Base-by-base conservation (phyloP, 306 rosid species). In the Astragalus membranaceus region DNA sequence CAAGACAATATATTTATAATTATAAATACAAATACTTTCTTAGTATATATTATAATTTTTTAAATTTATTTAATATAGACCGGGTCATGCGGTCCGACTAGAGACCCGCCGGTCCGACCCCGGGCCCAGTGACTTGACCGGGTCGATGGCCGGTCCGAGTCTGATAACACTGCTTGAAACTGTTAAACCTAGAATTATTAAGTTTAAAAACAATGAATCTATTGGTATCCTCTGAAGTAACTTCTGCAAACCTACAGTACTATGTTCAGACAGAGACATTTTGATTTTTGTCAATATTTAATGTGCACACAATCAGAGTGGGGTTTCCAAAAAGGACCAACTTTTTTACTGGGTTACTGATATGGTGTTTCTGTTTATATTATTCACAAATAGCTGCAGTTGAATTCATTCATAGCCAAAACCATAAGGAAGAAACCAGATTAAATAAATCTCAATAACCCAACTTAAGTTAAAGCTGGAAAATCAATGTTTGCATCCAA, bases 381-480 rank as follows among this genome's bases (percentile, higher is more conserved):
- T 33, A 60, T 15, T 54, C 49, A 54, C 7, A 48, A 33, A 39
- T 67, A 67, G 73, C 53, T 54, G 0, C 48, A 48, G 14, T 62
- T 46, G 15, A 50, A 61, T 13, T 42, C 32, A 41, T 62, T 43
- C 42, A 48, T 29, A 39, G 32, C 32, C 44, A 62, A 39, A 68
- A 54, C 23, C 73, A 59, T 66, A 23, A 29, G 49, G 53, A 61
- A 73, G 11, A 60, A 67, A 54, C 11, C 8, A 29, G 7, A 70
- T 20, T 46, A 60, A 72, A 59, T 35, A 59, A 67, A 20, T 4
- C 6, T 6, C 9, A 32, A 48, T 8, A 51, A 20, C 57, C 44
- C 23, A 9, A 67, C 64, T 23, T 51, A 68, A 77, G 41, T 39
- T 60, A 72, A 71, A 76, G 67, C 16, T 39, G 16, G 54, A 58